These are phyloP conservation scores for Rhododendron ferrugineum DNA, from an alignment of 148 eudicot species.

Conservation along the genomic window DNA sequence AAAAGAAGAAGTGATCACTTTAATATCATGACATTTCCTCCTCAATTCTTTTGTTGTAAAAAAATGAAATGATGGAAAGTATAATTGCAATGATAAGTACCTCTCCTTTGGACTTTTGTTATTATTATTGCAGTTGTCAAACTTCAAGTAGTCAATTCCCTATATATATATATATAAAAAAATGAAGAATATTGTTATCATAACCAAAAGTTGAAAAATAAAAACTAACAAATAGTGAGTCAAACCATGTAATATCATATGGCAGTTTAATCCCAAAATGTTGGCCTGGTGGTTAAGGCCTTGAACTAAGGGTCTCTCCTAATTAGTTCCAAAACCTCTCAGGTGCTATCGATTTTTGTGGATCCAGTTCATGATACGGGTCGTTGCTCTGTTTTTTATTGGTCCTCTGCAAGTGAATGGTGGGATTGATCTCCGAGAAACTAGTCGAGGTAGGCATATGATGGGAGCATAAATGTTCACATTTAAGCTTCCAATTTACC, in stretches of 20 bases:
- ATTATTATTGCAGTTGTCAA: slow-evolving; percentile 62
- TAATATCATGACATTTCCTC: background rate
- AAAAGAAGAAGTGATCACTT: background rate
- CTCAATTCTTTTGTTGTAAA: background rate
- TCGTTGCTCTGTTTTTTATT: background rate
- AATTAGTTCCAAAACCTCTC: background rate
- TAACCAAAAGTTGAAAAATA: too few species aligned
- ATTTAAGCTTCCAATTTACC: too few species aligned
- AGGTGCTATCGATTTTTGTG: too few species aligned
- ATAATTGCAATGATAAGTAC: slow-evolving; percentile 21
- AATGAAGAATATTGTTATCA: background rate
- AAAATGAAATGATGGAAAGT: background rate
- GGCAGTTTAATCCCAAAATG: background rate
- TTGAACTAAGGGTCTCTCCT: background rate
- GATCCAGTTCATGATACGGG: too few species aligned
- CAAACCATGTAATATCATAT: background rate
- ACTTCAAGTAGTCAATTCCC: slow-evolving; percentile 91
- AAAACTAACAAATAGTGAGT: background rate
- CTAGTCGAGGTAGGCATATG: too few species aligned
- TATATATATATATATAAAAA: slow-evolving; percentile 6
- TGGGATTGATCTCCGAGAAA: too few species aligned
- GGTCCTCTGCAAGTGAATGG: too few species aligned
- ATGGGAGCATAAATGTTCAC: too few species aligned
- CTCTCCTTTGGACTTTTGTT: slow-evolving; percentile 41
- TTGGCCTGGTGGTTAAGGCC: background rate